phyloP scores from a whole-genome alignment of 2,329 filamentous ascomycete genomes.

The Neobulgaria alba region DNA sequence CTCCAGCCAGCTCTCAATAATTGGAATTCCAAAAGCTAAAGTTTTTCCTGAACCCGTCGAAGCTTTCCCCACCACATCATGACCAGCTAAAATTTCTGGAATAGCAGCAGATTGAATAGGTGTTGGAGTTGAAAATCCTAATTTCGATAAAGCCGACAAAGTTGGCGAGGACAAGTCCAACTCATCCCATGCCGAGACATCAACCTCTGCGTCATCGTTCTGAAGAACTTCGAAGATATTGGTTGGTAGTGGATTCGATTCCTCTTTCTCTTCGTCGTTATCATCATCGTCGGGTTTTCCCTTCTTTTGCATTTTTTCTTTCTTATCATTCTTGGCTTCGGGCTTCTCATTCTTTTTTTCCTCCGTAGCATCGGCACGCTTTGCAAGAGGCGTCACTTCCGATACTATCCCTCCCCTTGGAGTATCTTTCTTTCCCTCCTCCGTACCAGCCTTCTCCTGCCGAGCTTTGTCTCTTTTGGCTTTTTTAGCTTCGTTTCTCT shows the following conservation, averaged over 20 bases:
- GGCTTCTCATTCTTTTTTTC: constrained; percentile 18
- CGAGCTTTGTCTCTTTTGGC: not conserved
- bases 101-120: constrained; percentile 73
- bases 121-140: constrained; percentile 76
- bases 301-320: constrained; percentile 26
- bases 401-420: too few species aligned
- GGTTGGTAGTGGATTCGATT: constrained; percentile 22
- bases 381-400: too few species aligned
- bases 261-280: constrained; percentile 22
- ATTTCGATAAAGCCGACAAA: constrained; percentile 64
- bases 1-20: constrained; percentile 74
- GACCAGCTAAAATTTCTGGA: constrained; percentile 71
- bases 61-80: constrained; percentile 92
- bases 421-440: too few species aligned
- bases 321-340: constrained; percentile 18
- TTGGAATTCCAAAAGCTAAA: constrained; percentile 86
- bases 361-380: too few species aligned
- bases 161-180: constrained; percentile 65
- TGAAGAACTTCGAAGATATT: constrained; percentile 37
- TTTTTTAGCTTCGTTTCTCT: constrained; percentile 13
- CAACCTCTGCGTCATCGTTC: constrained; percentile 47
- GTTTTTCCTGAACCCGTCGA: constrained; percentile 96
- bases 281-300: constrained; percentile 24
- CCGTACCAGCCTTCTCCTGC: constrained; percentile 25
- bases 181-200: constrained; percentile 71